These are phyloP conservation scores for Sugiyamaella pinicola DNA, from an alignment of 1,139 yeast genomes.

Conservation along the genomic window DNA sequence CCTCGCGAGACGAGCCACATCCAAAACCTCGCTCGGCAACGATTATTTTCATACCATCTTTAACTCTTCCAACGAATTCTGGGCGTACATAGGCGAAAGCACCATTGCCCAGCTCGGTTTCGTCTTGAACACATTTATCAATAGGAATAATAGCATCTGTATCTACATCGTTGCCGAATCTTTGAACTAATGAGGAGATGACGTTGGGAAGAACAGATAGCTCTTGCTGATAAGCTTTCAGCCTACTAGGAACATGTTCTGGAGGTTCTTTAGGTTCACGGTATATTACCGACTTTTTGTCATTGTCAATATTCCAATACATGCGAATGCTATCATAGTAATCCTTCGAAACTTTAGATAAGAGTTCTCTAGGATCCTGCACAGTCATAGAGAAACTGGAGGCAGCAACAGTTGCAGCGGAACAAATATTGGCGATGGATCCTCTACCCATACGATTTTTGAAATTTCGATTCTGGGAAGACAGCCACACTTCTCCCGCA, in stretches of 20 bases:
- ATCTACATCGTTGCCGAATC: slow-evolving; percentile 26
- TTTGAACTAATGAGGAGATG: slow-evolving; percentile 21
- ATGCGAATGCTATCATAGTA: slow-evolving; percentile 19
- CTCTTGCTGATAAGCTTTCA: slow-evolving; percentile 20
- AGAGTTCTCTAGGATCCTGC: slow-evolving; percentile 21
- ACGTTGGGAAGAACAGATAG: slow-evolving; percentile 18
- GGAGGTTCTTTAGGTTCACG: slow-evolving; percentile 19
- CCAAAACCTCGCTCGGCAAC: slow-evolving; percentile 27
- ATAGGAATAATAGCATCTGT: slow-evolving; percentile 27
- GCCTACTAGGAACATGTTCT: slow-evolving; percentile 8
- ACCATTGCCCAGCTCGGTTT: slow-evolving; percentile 21
- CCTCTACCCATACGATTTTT: slow-evolving; percentile 26
- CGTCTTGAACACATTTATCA: slow-evolving; percentile 20
- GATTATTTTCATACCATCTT: slow-evolving; percentile 20
- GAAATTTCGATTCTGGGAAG: slow-evolving; percentile 25
- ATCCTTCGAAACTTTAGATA: slow-evolving; percentile 17
- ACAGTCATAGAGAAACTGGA: slow-evolving; percentile 24
- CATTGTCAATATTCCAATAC: slow-evolving; percentile 20
- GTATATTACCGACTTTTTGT: slow-evolving; percentile 20
- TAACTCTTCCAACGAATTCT: slow-evolving; percentile 21
- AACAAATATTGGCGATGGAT: slow-evolving; percentile 22
- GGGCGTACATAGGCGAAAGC: slow-evolving; percentile 26
- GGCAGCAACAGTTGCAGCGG: slow-evolving; percentile 26
- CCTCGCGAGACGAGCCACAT: slow-evolving; percentile 26
- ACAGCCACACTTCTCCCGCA: slow-evolving; percentile 25